phyloP scores from a whole-genome alignment of 1,284 basidiomycete genomes.

The Salmacisia buchloeana region DNA sequence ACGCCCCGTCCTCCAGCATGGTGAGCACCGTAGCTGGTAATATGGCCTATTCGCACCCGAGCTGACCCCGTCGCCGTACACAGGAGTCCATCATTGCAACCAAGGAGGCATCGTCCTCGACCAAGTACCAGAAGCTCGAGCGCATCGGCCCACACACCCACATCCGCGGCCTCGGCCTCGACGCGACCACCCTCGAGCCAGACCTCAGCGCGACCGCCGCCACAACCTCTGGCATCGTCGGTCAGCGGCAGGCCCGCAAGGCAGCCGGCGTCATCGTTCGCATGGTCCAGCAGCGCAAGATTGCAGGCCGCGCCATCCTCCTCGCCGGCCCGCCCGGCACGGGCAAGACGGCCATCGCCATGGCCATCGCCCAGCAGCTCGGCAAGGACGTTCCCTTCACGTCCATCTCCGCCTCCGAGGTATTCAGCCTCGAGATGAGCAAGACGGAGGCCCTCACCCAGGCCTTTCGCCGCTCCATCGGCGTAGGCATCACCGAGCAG shows the following conservation, averaged over 20 bases:
- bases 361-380: constrained; percentile 91
- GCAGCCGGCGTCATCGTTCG: constrained; percentile 94
- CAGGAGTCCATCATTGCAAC: constrained; percentile 7
- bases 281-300: constrained; percentile 93
- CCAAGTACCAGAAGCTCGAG: constrained; percentile 7
- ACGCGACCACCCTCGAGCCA: constrained; percentile 19
- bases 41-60: no score
- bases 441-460: constrained; percentile 98
- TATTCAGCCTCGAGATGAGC: constrained; percentile 90
- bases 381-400: constrained; percentile 94
- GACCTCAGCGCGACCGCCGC: constrained; percentile 41
- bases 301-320: constrained; percentile 88
- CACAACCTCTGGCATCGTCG: constrained; percentile 88
- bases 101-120: constrained; percentile 5
- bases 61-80: no score
- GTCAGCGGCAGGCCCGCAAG: constrained; percentile 87
- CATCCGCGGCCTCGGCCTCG: constrained; percentile 11
- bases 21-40: not conserved
- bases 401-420: constrained; percentile 92
- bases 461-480: constrained; percentile 89
- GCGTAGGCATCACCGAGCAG: constrained; percentile 95
- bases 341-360: constrained; percentile 94
- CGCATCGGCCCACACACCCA: constrained; percentile 5
- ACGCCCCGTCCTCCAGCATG: not conserved
- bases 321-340: constrained; percentile 94